Evolutionary conservation across 805 yeast species (phyloP), one percentile per base, ranked within the genome.

Genomic region (Metschnikowia reukaufii): DNA sequence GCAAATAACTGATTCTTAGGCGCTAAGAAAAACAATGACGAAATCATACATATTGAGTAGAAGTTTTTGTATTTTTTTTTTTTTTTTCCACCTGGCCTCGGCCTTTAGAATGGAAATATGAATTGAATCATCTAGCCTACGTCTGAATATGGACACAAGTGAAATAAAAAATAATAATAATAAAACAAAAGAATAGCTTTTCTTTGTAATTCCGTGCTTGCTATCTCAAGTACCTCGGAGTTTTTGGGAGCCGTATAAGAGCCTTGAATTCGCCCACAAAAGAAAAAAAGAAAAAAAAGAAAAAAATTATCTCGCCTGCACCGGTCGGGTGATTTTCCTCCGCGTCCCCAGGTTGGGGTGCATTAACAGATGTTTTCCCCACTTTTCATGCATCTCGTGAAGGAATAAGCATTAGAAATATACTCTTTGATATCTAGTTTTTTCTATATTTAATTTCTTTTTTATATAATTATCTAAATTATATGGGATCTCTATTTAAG

Each of bases 321-420:
- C 32, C 29, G 9, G 44, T 43, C 51, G 55, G 55, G 44, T 35
- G 49, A 35, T 50, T 44, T 47, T 33, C 42, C 55, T 51, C 55
- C 55, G 55, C 55, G 44, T 27, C 36, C 45, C 36, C 36, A 35
- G 34, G 36, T 25, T 34, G 48, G 48, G 44, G 48, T 42, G 45
- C 48, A 45, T 39, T 19, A 20, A 42, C 23, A 36, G 45, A 10
- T 17, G 23, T 4, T 9, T 29, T 29, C 27, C 35, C 42, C 34
- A 39, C 35, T 39, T 30, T 25, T 37, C 15, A 20, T 10, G 16
- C 27, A 23, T n/a, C 15, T 7, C 16, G 12, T 37, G 13, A 20
- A 37, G n/a, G 9, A 31, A n/a, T 31, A 13, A 31, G 34, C 9
- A 2, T 6, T 12, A 31, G 5, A 9, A 25, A 13, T 25, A 25